These are phyloP conservation scores for Lithohypha guttulata DNA, from an alignment of 2,329 filamentous ascomycete genomes.

Conservation along the genomic window DNA sequence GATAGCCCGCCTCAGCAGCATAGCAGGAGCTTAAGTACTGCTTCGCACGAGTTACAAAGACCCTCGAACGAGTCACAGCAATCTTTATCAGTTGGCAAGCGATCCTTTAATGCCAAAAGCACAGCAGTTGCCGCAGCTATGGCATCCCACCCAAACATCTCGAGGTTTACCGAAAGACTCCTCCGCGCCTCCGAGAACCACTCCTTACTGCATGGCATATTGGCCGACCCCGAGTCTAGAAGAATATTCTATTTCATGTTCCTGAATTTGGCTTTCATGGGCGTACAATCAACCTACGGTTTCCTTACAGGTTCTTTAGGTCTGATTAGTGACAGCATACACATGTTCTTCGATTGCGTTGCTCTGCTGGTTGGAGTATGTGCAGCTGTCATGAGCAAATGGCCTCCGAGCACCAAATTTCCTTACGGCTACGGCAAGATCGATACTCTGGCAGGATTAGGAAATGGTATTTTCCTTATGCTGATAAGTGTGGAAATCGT, in stretches of 20 bases:
- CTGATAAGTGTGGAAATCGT: conserved; percentile 95
- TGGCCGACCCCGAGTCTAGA: conserved; percentile 83
- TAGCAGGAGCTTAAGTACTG: no score
- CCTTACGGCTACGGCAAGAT: conserved; percentile 96
- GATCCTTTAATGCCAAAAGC: conserved; percentile 6
- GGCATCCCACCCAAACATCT: conserved; percentile 11
- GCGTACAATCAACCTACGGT: conserved; percentile 86
- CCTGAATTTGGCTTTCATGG: conserved; percentile 93
- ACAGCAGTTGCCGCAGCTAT: not conserved
- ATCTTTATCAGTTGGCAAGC: not conserved
- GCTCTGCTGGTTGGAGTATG: conserved; percentile 82
- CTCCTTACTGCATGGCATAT: conserved; percentile 72
- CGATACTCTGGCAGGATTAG: conserved; percentile 90
- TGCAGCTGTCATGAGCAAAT: conserved; percentile 90
- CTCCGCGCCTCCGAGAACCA: conserved; percentile 59
- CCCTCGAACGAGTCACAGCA: not conserved
- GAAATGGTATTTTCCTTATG: conserved; percentile 91
- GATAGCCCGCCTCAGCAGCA: conserved; percentile 22
- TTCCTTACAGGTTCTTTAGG: conserved; percentile 88
- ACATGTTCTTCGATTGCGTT: conserved; percentile 98
- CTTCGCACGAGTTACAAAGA: conserved; percentile 16
- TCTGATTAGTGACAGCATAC: conserved; percentile 92
- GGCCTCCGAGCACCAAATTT: conserved; percentile 79
- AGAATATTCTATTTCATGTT: conserved; percentile 96
- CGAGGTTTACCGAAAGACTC: conserved; percentile 57